Evolutionary conservation across 1,284 basidiomycete species (phyloP), one percentile per base, ranked within the genome.

Genomic region (Leccinum fallax): DNA sequence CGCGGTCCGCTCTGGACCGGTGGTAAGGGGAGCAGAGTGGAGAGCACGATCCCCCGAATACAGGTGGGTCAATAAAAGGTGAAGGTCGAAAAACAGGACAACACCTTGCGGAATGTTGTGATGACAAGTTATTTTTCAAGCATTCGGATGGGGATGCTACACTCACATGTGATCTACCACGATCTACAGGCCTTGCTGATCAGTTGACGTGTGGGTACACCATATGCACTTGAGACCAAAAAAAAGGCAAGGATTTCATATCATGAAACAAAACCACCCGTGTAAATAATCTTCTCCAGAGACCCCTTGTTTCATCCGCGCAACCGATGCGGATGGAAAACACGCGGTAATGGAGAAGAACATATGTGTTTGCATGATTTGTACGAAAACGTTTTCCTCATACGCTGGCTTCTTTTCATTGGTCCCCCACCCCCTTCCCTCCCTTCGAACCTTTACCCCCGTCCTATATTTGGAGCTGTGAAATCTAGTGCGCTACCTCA

Each of bases 291-390:
- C 36, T 30, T 40, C 52, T 53, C 43, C 32, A 54, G 34, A 21
- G 5, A 11, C 15, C 59, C 68, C 61, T 58, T 66, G 69, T 72
- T 71, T 71, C 67, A 67, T 55, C 36, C 59, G 53, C 61, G 53
- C 64, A 67, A 54, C 63, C 54, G 56, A 60, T 52, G 53, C 32
- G 64, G 57, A 58, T 54, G 53, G 68, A 55, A 57, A 67, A 58
- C 65, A 56, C 34, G 60, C 57, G 61, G 61, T 40, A 55, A 21
- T 13, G 16, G 54, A 7, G 34, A 13, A 6, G 24, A 10, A 46
- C 32, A 46, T 34, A 8, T 36, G 57, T 48, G 53, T 16, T 53
- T 16, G 40, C 48, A 53, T n/a, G 36, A 36, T 28, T 51, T 26
- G 21, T 34, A 54, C 13, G 26, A 54, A 43, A 48, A 19, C 15